These are phyloP conservation scores for Colletotrichum lupini DNA, from an alignment of 2,329 filamentous ascomycete genomes.

Conservation along the genomic window DNA sequence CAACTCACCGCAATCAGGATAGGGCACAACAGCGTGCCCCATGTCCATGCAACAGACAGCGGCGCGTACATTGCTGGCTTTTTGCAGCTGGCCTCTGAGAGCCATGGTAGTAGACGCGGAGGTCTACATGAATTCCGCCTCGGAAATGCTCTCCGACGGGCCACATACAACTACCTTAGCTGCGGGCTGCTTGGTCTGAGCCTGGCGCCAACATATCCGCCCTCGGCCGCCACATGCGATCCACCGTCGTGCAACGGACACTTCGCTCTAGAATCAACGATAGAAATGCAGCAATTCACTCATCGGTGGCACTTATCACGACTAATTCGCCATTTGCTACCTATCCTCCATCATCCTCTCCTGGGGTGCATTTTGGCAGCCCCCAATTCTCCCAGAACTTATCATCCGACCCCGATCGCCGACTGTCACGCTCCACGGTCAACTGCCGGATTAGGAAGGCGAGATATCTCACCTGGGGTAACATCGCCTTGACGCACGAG, in stretches of 20 bases:
- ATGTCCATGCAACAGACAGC: neutral
- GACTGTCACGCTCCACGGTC: constrained; percentile 5
- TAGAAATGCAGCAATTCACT: neutral
- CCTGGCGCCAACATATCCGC: neutral
- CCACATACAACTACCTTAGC: neutral
- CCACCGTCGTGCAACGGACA: neutral
- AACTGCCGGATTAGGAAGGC: constrained; percentile 24
- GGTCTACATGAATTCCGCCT: too few species aligned
- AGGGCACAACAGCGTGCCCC: too few species aligned
- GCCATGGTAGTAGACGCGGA: too few species aligned
- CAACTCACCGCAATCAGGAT: neutral
- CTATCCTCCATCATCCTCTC: neutral
- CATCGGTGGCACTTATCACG: neutral
- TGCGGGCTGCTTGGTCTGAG: neutral
- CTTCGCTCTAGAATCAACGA: neutral
- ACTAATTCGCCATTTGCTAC: neutral
- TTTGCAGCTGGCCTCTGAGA: too few species aligned
- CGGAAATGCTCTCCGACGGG: too few species aligned
- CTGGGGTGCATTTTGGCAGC: neutral
- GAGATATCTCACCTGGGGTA: constrained; percentile 21
- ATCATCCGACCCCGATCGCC: neutral
- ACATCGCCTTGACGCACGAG: constrained; percentile 14
- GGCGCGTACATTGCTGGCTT: neutral
- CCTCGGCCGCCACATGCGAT: neutral
- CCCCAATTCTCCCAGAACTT: constrained; percentile 3